Evolutionary conservation across 2,329 filamentous ascomycete species (phyloP).

Genomic region (Alternaria sp.): DNA sequence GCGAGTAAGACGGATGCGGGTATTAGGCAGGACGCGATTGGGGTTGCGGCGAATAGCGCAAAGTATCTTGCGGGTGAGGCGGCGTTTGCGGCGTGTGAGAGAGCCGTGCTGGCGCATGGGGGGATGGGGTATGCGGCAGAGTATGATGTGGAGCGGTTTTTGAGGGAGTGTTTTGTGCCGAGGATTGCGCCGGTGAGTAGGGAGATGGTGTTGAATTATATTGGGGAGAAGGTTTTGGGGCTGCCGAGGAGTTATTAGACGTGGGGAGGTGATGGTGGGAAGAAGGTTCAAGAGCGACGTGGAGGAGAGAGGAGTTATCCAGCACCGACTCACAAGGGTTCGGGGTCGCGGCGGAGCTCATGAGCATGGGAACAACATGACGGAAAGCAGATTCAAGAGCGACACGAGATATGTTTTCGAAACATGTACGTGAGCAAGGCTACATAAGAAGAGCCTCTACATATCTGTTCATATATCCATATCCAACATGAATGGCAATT

Average conservation of each 20-base stretch:
- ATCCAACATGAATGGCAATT: neutral
- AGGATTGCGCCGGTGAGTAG: conserved; percentile 65
- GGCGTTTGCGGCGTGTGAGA: conserved; percentile 65
- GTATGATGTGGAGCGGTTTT: conserved; percentile 67
- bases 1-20: conserved; percentile 40
- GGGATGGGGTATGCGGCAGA: conserved; percentile 70
- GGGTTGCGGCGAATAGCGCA: conserved; percentile 62
- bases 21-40: conserved; percentile 50
- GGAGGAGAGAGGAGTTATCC: no score
- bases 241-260: conserved; percentile 68
- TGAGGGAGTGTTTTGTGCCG: conserved; percentile 65
- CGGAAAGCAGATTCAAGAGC: no score
- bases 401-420: neutral
- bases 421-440: neutral
- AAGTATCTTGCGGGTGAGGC: conserved; percentile 68
- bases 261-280: no score
- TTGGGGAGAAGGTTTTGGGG: conserved; percentile 70
- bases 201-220: conserved; percentile 79
- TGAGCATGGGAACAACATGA: no score
- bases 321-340: no score
- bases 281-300: no score
- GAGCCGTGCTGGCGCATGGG: conserved; percentile 62
- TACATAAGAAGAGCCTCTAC: neutral
- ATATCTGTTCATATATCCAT: neutral
- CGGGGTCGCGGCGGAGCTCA: no score